Evolutionary conservation across 495 filamentous ascomycete species (phyloP).

Genomic region (Xylona heveae): DNA sequence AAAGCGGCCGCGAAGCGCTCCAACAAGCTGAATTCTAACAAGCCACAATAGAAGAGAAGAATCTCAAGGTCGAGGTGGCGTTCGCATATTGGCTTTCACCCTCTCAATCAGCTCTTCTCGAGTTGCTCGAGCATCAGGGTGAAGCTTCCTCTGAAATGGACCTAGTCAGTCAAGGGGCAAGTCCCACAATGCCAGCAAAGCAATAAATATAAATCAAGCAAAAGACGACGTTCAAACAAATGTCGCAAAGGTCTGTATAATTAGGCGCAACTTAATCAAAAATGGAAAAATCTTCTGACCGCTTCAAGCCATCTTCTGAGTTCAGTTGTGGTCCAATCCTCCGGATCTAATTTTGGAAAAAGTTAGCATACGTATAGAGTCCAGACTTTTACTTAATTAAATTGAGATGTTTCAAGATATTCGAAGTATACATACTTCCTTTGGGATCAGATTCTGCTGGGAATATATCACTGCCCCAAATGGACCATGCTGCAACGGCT

Average conservation of each 20-base stretch:
- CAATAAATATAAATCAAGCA: conserved; percentile 1
- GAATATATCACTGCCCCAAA: conserved; percentile 68
- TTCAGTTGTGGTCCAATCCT: conserved; percentile 9
- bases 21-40: too few species aligned
- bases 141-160: conserved; percentile 42
- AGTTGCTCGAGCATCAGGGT: conserved; percentile 41
- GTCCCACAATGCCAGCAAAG: conserved; percentile 2
- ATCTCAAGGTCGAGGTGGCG: conserved; percentile 11
- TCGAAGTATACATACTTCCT: conserved; percentile 27
- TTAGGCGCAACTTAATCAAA: conserved; percentile 1
- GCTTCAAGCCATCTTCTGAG: conserved; percentile 51
- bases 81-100: conserved; percentile 57
- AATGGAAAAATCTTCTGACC: conserved; percentile 27
- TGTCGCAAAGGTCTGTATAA: too few species aligned
- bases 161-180: background rate
- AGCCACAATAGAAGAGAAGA: too few species aligned
- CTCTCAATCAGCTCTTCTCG: conserved; percentile 60
- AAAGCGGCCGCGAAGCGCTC: too few species aligned
- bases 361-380: background rate
- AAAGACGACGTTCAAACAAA: background rate
- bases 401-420: background rate
- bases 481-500: conserved; percentile 62
- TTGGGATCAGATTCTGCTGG: conserved; percentile 50
- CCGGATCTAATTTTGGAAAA: background rate
- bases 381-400: background rate